Evolutionary conservation across 306 rosid species (phyloP), one percentile per base, ranked within the genome.

Genomic region (Styphnolobium japonicum): DNA sequence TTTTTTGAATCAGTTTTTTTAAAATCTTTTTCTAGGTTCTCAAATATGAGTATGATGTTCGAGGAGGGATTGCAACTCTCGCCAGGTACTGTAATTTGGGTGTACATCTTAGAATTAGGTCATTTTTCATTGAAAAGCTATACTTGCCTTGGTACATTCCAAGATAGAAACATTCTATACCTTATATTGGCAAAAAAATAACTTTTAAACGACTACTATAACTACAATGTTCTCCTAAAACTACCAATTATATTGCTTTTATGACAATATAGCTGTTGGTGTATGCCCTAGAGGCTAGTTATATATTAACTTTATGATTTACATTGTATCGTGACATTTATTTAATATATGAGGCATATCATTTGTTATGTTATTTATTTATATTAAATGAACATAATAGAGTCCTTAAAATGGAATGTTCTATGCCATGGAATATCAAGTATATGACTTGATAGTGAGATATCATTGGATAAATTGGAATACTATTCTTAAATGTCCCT

Each of bases 11-110:
- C 52, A 36, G 0, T 66, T 60, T n/a, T n/a, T n/a, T n/a, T n/a
- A n/a, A n/a, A n/a, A n/a, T n/a, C 14, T 37, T 46, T 81, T 45
- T 61, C n/a, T 81, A 95, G 99, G 94, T 95, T 88, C 76, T 93
- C 85, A 81, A 88, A 66, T 91, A 97, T 75, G 94, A 95, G 89
- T 95, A 95, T 84, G 98, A 98, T 80, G 98, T 95, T 57, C 92
- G 98, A 75, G 99, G 98, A 73, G 98, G 91, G 77, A 84, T 95
- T 53, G 99, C 91, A 67, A 87, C 95, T 60, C 85, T 95, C 83
- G 98, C 99, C 97, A 93, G 97, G 99, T 93, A 90, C 27, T 31
- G 21, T 46, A 73, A 45, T 65, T 58, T 73, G 46, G 22, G 45
- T 73, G 64, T 67, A 56, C 49, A 18, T 64, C 8, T 58, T 77